Conservation (phyloP, 1,284 basidiomycete species). For the Ceratobasidium sp. region DNA sequence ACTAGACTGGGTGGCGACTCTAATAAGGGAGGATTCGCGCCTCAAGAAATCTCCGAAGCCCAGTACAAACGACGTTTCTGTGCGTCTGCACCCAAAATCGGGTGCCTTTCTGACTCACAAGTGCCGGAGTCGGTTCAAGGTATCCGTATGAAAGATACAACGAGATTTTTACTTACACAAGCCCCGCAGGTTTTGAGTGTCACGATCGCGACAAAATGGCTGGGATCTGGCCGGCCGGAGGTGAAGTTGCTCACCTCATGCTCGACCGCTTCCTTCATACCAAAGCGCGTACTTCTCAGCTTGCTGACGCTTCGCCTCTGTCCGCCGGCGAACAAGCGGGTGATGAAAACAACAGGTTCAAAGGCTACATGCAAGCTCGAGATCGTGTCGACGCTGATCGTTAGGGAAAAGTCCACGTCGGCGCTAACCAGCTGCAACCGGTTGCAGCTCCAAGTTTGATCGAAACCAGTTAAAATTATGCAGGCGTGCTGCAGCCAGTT, state of each 20-base stretch:
- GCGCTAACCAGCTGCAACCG: too few relatives aligned
- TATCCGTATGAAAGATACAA: neutral
- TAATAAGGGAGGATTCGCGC: constrained; percentile 61
- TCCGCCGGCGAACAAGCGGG: constrained; percentile 59
- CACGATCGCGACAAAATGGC: constrained; percentile 68
- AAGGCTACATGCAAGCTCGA: constrained; percentile 71
- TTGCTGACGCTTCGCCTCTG: constrained; percentile 69
- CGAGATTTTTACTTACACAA: constrained; percentile 1
- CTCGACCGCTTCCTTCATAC: constrained; percentile 77
- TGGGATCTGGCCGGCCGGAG: constrained; percentile 80
- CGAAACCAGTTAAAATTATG: too few relatives aligned
- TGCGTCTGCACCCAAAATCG: constrained; percentile 59
- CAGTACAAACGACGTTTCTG: constrained; percentile 60
- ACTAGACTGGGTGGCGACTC: constrained; percentile 54
- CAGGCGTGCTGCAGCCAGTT: too few relatives aligned
- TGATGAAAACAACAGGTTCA: constrained; percentile 66
- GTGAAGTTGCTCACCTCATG: constrained; percentile 70
- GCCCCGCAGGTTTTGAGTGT: constrained; percentile 56
- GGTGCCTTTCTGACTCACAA: constrained; percentile 61
- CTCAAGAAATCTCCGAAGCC: constrained; percentile 66
- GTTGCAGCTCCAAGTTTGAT: too few relatives aligned
- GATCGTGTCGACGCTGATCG: constrained; percentile 77
- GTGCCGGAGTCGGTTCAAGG: constrained; percentile 69
- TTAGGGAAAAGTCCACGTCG: too few relatives aligned
- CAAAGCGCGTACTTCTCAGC: constrained; percentile 66